Evolutionary conservation across 2,329 filamentous ascomycete genomes (phyloP), one percentile per base, ranked within the genome.

Genomic region (Emmonsiellopsis sp.): DNA sequence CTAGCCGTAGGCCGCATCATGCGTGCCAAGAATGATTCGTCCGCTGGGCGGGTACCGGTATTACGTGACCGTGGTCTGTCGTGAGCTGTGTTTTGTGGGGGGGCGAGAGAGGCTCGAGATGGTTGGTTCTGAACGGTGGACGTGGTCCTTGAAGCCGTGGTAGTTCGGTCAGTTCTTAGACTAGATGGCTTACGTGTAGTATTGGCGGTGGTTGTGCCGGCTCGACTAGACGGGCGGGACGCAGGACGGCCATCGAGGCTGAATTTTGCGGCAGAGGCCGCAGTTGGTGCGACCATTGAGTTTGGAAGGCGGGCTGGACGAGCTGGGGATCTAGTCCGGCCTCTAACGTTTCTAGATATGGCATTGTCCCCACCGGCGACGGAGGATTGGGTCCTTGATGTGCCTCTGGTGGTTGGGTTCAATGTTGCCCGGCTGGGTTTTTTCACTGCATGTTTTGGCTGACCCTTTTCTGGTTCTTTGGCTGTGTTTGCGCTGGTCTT

Each of bases 1-100:
- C 74, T 76, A 34, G 74, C 71, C 10, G 75, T 77, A 21, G 75
- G 75, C 5, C 75, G 70, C 72, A 77, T 77, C 74, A 77, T 76
- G 51, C 75, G 66, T 11, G 74, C 74, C 36, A 77, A 62, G 58
- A 77, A 77, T 1, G 71, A 64, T 34, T 76, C 73, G 54, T 74
- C 72, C 4, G 72, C 64, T 6, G 68, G 66, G 52, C 66, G 72
- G 21, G 67, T 53, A 50, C 60, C 63, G 13, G 47, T 50, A 42
- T 43, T 61, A 47, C 73, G 70, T 21, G 74, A 73, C 46, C 65
- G 67, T 6, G 74, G 67, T 42, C 72, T 58, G 34, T 63, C 63
- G n/a, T 59, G 58, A 3, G 55, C 56, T n/a, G 51, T 44, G 34
- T 49, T 55, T 14, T 49, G 52, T 21, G 54, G 53, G 50, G 61